These are phyloP conservation scores for Strobilomyces confusus DNA, from an alignment of 768 basidiomycete genomes.

Conservation along the genomic window DNA sequence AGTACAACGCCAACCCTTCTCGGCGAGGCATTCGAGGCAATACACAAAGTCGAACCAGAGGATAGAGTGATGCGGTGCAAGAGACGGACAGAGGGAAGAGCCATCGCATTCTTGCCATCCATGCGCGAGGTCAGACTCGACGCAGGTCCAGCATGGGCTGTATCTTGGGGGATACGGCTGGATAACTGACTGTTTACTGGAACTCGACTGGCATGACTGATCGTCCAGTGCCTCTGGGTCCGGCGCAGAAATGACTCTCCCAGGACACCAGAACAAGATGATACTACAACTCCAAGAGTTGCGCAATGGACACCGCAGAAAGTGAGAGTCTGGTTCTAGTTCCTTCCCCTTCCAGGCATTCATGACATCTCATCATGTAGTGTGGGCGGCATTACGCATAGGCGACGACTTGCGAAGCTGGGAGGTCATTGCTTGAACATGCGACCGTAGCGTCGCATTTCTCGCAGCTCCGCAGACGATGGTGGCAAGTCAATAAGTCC, in stretches of 20 bases:
- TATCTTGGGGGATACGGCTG: background rate
- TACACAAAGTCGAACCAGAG: background rate
- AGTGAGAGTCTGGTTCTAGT: background rate
- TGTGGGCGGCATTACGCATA: background rate
- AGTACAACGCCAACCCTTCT: background rate
- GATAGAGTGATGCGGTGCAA: background rate
- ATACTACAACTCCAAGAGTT: background rate
- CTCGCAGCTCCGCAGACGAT: background rate
- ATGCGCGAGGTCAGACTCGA: background rate
- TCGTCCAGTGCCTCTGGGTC: background rate
- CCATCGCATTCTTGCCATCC: background rate
- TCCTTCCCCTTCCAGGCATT: background rate
- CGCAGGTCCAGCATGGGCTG: background rate
- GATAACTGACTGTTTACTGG: background rate
- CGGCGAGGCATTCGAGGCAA: background rate
- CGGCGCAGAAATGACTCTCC: background rate
- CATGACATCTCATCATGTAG: background rate
- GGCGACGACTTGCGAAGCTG: background rate
- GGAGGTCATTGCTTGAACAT: background rate
- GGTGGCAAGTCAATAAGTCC: background rate
- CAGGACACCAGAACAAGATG: background rate
- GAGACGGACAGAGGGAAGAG: background rate
- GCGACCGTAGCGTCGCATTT: background rate
- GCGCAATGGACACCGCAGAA: background rate
- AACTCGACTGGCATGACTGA: background rate